phyloP scores from a whole-genome alignment of 1,139 yeast species.

The Taphrina flavorubra region DNA sequence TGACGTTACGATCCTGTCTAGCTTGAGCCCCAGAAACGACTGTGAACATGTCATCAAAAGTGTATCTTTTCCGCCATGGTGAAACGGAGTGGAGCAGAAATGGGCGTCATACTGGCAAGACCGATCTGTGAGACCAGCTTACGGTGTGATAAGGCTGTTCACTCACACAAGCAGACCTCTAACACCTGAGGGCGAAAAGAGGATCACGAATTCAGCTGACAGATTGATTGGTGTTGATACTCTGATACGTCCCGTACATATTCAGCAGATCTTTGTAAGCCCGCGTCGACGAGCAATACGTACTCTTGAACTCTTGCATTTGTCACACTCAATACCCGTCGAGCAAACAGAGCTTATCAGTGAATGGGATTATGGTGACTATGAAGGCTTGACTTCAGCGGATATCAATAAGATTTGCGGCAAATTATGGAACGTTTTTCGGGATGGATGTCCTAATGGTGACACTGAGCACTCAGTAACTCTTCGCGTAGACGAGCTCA shows the following conservation, averaged over 20 bases:
- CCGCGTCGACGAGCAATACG: conserved; percentile 81
- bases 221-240: conserved; percentile 66
- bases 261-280: conserved; percentile 72
- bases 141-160: conserved; percentile 56
- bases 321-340: conserved; percentile 52
- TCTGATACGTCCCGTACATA: conserved; percentile 66
- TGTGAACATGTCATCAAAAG: conserved; percentile 23
- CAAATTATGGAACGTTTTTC: conserved; percentile 85
- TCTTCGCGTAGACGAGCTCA: conserved; percentile 70
- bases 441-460: conserved; percentile 92
- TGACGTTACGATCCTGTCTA: neutral
- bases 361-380: conserved; percentile 97
- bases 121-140: conserved; percentile 72
- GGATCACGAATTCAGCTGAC: conserved; percentile 75
- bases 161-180: conserved; percentile 12
- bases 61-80: conserved; percentile 51
- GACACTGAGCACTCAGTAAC: conserved; percentile 71
- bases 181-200: conserved; percentile 63
- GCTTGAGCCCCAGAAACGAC: neutral
- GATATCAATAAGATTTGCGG: conserved; percentile 69
- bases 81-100: conserved; percentile 95
- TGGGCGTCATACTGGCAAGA: conserved; percentile 86
- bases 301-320: conserved; percentile 65
- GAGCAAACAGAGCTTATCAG: conserved; percentile 65
- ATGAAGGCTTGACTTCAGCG: conserved; percentile 79